Percentiles rank a stretch among this genome's conserved stretches.
Conservation (phyloP, 2,329 filamentous ascomycete species). For the Xylaria sp. region DNA sequence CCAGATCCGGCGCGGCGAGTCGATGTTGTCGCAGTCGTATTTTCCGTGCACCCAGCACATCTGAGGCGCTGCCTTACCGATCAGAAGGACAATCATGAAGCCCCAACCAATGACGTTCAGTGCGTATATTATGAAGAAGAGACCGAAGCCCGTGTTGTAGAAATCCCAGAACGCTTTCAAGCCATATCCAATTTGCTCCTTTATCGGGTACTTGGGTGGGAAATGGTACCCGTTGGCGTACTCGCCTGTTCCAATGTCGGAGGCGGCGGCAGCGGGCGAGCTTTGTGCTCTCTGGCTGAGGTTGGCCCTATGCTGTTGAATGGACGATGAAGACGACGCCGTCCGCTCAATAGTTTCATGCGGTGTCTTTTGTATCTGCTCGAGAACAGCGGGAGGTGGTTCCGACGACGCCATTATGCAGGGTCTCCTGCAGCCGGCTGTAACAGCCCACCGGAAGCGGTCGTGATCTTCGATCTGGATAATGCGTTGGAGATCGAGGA, state of each 20-base stretch:
- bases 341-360: constrained; percentile 33
- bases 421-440: constrained; percentile 22
- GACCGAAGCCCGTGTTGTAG: constrained; percentile 78
- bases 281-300: constrained; percentile 40
- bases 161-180: constrained; percentile 76
- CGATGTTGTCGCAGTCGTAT: constrained; percentile 72
- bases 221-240: constrained; percentile 75
- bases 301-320: constrained; percentile 35
- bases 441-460: constrained; percentile 15
- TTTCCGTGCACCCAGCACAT: constrained; percentile 71
- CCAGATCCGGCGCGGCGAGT: constrained; percentile 84
- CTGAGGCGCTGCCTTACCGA: constrained; percentile 77
- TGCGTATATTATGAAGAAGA: constrained; percentile 81
- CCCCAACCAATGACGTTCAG: constrained; percentile 90
- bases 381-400: constrained; percentile 8
- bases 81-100: constrained; percentile 87
- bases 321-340: constrained; percentile 39
- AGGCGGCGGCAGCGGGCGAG: constrained; percentile 36
- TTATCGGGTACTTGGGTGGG: constrained; percentile 69
- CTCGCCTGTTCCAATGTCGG: constrained; percentile 48
- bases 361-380: constrained; percentile 12
- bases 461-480: constrained; percentile 3
- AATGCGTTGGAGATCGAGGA: background rate
- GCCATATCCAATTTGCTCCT: constrained; percentile 67
- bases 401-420: constrained; percentile 32